These are phyloP conservation scores for Nidularia pulvinata DNA, from an alignment of 768 basidiomycete species.

Conservation along the genomic window DNA sequence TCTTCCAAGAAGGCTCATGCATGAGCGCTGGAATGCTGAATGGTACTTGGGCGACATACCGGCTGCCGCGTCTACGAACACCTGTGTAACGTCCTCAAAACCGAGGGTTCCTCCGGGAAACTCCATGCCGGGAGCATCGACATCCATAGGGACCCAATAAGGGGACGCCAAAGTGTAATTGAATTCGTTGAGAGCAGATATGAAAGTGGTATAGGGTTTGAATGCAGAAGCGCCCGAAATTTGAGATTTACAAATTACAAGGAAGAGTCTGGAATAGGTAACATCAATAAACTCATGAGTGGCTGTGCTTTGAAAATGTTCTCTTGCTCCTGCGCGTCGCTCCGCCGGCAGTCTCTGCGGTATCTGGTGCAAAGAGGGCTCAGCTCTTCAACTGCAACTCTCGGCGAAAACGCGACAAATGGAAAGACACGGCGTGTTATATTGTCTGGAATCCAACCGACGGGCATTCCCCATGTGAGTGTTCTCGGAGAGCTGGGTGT, in stretches of 20 bases:
- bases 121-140: conserved; percentile 14
- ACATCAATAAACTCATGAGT: conserved; percentile 9
- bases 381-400: conserved; percentile 5
- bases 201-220: background rate
- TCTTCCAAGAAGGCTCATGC: conserved; percentile 28
- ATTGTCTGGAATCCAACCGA: conserved; percentile 94
- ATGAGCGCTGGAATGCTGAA: background rate
- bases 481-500: background rate
- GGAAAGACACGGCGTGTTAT: conserved; percentile 38
- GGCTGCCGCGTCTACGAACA: conserved; percentile 59
- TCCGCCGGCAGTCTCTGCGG: background rate
- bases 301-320: conserved; percentile 27
- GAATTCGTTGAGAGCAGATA: background rate
- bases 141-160: conserved; percentile 5
- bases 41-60: conserved; percentile 39
- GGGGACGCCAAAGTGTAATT: background rate
- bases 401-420: background rate
- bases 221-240: background rate
- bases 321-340: conserved; percentile 2
- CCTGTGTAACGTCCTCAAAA: conserved; percentile 62
- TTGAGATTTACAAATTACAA: background rate
- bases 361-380: conserved; percentile 10
- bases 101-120: conserved; percentile 57
- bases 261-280: background rate
- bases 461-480: conserved; percentile 86